Percentiles rank a stretch among this genome's conserved stretches.
phyloP scores from a whole-genome alignment of 257 asterid species.

The Henckelia pumila region DNA sequence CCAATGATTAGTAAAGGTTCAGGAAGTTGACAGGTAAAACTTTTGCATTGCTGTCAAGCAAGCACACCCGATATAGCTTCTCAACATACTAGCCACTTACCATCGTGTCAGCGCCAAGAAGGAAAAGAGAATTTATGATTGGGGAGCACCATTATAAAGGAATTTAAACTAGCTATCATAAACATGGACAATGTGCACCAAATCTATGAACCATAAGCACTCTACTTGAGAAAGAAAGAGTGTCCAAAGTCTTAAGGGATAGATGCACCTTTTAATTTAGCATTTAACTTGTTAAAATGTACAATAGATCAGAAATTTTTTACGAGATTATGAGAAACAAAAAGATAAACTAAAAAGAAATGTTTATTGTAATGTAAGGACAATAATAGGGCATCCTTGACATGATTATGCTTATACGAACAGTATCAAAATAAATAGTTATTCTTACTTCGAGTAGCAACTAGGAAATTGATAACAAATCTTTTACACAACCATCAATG shows the following conservation, averaged over 20 bases:
- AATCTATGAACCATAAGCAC: constrained; percentile 1
- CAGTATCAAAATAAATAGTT: not conserved
- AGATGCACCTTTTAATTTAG: not conserved
- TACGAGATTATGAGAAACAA: not conserved
- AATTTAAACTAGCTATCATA: not conserved
- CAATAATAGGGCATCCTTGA: too few species aligned
- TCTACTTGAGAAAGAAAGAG: constrained; percentile 8
- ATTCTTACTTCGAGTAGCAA: not conserved
- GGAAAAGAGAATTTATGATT: not conserved
- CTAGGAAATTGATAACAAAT: not conserved
- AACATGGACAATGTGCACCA: not conserved
- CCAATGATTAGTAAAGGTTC: constrained; percentile 5
- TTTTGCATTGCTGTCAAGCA: not conserved
- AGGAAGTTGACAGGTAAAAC: not conserved
- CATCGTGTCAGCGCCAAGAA: not conserved
- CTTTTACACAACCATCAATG: not conserved
- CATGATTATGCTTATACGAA: not conserved
- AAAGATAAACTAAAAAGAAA: not conserved
- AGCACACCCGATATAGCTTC: constrained; percentile 5
- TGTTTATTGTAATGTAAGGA: too few species aligned
- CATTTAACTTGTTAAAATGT: too few species aligned
- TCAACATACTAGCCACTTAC: not conserved
- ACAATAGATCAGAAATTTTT: too few species aligned
- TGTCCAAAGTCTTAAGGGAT: not conserved
- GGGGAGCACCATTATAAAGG: not conserved